A percentile compares a stretch with the other conserved stretches of the same genome.
phyloP scores from a whole-genome alignment of 140 eudicot species.

The Ambrosia hybrid region DNA sequence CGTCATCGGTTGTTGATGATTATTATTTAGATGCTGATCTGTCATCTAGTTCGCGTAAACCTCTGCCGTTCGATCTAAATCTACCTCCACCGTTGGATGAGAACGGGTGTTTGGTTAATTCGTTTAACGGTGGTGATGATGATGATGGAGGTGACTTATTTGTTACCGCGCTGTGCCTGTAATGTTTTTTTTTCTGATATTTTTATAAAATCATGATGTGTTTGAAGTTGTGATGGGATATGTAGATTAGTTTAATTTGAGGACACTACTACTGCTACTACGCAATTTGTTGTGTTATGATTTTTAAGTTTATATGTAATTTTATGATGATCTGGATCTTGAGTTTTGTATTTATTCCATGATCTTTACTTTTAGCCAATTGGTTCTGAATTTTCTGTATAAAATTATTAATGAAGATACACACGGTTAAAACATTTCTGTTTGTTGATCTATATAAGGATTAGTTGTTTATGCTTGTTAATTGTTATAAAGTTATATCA shows the following conservation, averaged over 20 bases:
- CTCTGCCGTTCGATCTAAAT: slow-evolving; percentile 53
- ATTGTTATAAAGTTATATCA: too few species aligned
- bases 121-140: neutral
- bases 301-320: slow-evolving; percentile 18
- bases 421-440: slow-evolving; percentile 15
- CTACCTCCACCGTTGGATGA: slow-evolving; percentile 50
- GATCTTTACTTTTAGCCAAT: neutral
- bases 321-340: slow-evolving; percentile 15
- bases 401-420: slow-evolving; percentile 10
- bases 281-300: slow-evolving; percentile 22
- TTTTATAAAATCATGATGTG: slow-evolving; percentile 18
- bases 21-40: slow-evolving; percentile 33
- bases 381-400: slow-evolving; percentile 16
- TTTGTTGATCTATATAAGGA: slow-evolving; percentile 3
- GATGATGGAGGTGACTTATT: slow-evolving; percentile 34
- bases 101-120: slow-evolving; percentile 17
- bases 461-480: too few species aligned
- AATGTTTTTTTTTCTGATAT: neutral
- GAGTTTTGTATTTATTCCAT: slow-evolving; percentile 26
- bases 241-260: slow-evolving; percentile 31
- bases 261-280: neutral
- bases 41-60: slow-evolving; percentile 37
- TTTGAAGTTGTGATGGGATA: slow-evolving; percentile 4
- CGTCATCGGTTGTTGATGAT: slow-evolving; percentile 53
- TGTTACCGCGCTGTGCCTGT: slow-evolving; percentile 44